Evolutionary conservation across 108 stramenopile genomes (phyloP).

Genomic region (Discostella pseudostelligera): DNA sequence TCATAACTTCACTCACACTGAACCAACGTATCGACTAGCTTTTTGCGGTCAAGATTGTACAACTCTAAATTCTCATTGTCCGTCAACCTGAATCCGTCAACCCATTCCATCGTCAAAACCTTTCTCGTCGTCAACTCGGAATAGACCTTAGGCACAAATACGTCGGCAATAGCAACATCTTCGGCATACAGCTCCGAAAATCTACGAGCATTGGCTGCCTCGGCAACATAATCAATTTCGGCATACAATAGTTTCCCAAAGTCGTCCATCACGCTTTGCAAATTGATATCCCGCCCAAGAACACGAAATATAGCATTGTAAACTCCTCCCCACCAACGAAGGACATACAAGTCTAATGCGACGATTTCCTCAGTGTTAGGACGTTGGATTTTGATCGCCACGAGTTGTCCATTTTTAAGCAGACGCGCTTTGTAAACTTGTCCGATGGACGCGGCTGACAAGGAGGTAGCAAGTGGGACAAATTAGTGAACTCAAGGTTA

Average conservation of each 20-base stretch:
- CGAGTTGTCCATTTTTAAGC: slow-evolving; percentile 78
- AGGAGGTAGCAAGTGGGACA: neutral
- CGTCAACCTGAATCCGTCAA: slow-evolving; percentile 86
- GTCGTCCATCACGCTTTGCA: slow-evolving; percentile 92
- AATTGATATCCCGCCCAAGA: slow-evolving; percentile 85
- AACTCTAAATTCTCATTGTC: slow-evolving; percentile 67
- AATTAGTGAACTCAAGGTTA: too few species aligned
- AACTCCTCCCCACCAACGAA: slow-evolving; percentile 92
- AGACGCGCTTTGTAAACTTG: slow-evolving; percentile 94
- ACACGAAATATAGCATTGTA: slow-evolving; percentile 73
- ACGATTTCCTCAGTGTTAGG: slow-evolving; percentile 93
- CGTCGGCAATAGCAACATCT: slow-evolving; percentile 65
- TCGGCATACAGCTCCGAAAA: slow-evolving; percentile 93
- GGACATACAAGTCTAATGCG: slow-evolving; percentile 90
- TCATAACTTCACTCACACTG: slow-evolving; percentile 75
- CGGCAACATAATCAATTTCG: slow-evolving; percentile 96
- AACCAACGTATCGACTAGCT: slow-evolving; percentile 91
- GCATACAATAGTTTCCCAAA: slow-evolving; percentile 94
- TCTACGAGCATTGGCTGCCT: slow-evolving; percentile 93
- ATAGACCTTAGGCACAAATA: slow-evolving; percentile 94
- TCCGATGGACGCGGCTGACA: slow-evolving; percentile 61
- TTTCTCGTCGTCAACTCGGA: slow-evolving; percentile 84
- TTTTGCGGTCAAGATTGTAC: slow-evolving; percentile 69
- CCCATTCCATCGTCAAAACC: slow-evolving; percentile 97
- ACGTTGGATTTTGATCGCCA: slow-evolving; percentile 95